Conservation (phyloP, 2,329 filamentous ascomycete genomes). For the Macroventuria anomochaeta region DNA sequence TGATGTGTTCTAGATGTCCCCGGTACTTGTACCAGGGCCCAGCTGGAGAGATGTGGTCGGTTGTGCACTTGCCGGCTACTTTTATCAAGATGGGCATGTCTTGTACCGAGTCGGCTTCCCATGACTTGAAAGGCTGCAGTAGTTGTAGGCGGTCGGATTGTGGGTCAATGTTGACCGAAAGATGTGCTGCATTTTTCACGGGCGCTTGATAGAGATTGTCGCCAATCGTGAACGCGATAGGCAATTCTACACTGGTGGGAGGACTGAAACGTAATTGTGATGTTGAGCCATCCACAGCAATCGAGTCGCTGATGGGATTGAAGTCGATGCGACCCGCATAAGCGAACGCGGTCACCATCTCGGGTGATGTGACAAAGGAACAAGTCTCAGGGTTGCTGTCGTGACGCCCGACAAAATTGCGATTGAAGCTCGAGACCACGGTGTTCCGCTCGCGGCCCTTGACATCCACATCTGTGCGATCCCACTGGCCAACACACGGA, state of each 20-base stretch:
- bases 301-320: slow-evolving; percentile 38
- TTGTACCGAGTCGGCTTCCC: slow-evolving; percentile 31
- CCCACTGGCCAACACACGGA: slow-evolving; percentile 48
- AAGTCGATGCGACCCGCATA: slow-evolving; percentile 31
- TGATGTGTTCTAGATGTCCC: slow-evolving; percentile 51
- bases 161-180: slow-evolving; percentile 36
- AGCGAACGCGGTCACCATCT: slow-evolving; percentile 52
- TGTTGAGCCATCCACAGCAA: slow-evolving; percentile 16
- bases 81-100: slow-evolving; percentile 44
- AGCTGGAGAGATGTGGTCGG: slow-evolving; percentile 51
- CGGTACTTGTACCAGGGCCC: slow-evolving; percentile 51
- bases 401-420: slow-evolving; percentile 49
- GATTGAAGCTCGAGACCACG: slow-evolving; percentile 47
- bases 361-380: slow-evolving; percentile 58
- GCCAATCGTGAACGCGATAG: slow-evolving; percentile 30
- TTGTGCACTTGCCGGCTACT: slow-evolving; percentile 49
- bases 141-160: slow-evolving; percentile 36
- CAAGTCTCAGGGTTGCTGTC: slow-evolving; percentile 55
- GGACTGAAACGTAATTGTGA: slow-evolving; percentile 34
- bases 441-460: slow-evolving; percentile 39
- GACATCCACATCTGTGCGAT: slow-evolving; percentile 41
- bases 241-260: slow-evolving; percentile 37
- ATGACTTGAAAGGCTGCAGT: slow-evolving; percentile 27
- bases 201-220: slow-evolving; percentile 37
- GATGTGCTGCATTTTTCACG: slow-evolving; percentile 21